Percentiles rank a stretch among this genome's conserved stretches.
phyloP scores from a whole-genome alignment of 2,329 filamentous ascomycete species.

The Cladosporium sphaerospermum region DNA sequence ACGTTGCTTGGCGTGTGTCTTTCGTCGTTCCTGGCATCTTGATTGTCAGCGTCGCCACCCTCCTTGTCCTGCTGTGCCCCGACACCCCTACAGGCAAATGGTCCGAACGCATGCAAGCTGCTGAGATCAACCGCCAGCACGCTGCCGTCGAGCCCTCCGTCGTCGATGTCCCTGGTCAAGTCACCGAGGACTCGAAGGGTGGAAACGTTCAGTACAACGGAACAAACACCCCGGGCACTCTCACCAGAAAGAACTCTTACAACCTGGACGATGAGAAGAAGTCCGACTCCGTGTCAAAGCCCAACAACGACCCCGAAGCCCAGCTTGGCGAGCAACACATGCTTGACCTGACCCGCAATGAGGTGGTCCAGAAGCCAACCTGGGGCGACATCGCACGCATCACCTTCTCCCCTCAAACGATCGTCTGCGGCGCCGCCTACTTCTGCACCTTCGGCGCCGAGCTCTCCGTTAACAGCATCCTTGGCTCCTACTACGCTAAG shows the following conservation, averaged over 20 bases:
- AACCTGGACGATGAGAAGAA: slow-evolving; percentile 32
- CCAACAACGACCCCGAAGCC: slow-evolving; percentile 31
- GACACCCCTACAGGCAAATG: slow-evolving; percentile 81
- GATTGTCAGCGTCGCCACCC: slow-evolving; percentile 59
- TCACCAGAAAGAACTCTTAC: slow-evolving; percentile 22
- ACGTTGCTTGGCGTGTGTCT: slow-evolving; percentile 74
- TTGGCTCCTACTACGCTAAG: slow-evolving; percentile 53
- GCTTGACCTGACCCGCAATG: slow-evolving; percentile 51
- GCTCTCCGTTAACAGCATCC: slow-evolving; percentile 54
- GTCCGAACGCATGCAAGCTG: slow-evolving; percentile 61
- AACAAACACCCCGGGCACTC: slow-evolving; percentile 28
- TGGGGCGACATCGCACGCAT: slow-evolving; percentile 55
- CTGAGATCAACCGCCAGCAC: slow-evolving; percentile 48
- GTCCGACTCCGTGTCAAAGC: slow-evolving; percentile 13
- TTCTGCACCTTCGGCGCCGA: slow-evolving; percentile 57
- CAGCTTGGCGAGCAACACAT: slow-evolving; percentile 47
- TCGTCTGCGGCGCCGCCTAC: slow-evolving; percentile 49
- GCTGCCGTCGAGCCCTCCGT: slow-evolving; percentile 37
- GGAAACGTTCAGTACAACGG: slow-evolving; percentile 13
- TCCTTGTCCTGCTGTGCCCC: slow-evolving; percentile 66
- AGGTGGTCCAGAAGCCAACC: slow-evolving; percentile 57
- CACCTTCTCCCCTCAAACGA: slow-evolving; percentile 53
- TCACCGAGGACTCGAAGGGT: slow-evolving; percentile 35
- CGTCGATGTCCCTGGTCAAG: slow-evolving; percentile 45
- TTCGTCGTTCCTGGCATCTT: slow-evolving; percentile 80